These are phyloP conservation scores for Sequoia sempervirens DNA, from an alignment of 75 land plant genomes.

Conservation along the genomic window DNA sequence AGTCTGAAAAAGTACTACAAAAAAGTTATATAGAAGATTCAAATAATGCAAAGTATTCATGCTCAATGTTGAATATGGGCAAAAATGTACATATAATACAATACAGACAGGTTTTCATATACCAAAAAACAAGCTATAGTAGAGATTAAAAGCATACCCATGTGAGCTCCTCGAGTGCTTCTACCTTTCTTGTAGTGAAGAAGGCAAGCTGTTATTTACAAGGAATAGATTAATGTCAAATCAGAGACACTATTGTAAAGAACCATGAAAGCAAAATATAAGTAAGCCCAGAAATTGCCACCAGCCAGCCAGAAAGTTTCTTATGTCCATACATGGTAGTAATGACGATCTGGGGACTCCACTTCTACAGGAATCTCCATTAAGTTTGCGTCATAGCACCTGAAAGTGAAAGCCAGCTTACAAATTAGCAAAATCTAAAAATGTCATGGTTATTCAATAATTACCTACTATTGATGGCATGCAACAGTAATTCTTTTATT, in stretches of 20 bases:
- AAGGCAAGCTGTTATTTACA: constrained; percentile 68
- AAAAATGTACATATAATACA: neutral
- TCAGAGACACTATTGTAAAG: neutral
- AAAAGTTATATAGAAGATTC: neutral
- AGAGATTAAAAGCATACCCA: constrained; percentile 55
- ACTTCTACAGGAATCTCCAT: constrained; percentile 83
- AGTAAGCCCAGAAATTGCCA: neutral
- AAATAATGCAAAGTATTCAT: neutral
- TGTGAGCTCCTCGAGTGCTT: constrained; percentile 90
- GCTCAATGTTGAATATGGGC: neutral
- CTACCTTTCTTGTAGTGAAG: constrained; percentile 78
- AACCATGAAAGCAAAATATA: neutral
- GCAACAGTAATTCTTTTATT: neutral
- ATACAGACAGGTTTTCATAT: neutral
- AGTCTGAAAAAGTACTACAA: neutral
- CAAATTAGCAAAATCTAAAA: neutral
- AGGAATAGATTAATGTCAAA: neutral
- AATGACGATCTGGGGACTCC: constrained; percentile 87
- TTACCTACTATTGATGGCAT: neutral
- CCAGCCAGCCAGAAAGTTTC: neutral
- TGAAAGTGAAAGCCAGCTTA: constrained; percentile 16
- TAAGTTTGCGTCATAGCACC: constrained; percentile 61
- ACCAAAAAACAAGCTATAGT: neutral
- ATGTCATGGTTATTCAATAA: neutral
- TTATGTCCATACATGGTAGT: constrained; percentile 67